Evolutionary conservation across 2,329 filamentous ascomycete genomes (phyloP).

Genomic region (Rachicladosporium sp.): DNA sequence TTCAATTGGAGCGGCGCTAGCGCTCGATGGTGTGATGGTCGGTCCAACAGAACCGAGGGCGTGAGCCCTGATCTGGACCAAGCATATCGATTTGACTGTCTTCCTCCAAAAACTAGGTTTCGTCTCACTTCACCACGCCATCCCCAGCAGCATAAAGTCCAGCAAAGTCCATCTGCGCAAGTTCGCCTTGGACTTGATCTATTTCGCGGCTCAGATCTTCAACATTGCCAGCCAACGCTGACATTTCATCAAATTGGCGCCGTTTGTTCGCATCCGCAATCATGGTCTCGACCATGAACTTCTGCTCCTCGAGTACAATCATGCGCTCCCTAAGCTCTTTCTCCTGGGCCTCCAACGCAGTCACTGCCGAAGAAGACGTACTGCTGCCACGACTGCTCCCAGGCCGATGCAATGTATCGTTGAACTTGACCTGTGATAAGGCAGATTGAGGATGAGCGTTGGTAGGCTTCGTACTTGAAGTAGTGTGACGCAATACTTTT

Average conservation of each 20-base stretch:
- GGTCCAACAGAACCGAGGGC: too few species aligned
- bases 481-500: constrained; percentile 41
- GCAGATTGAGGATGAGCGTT: constrained; percentile 29
- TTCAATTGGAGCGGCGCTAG: too few species aligned
- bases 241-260: constrained; percentile 75
- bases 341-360: constrained; percentile 67
- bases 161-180: constrained; percentile 26
- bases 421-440: constrained; percentile 48
- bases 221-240: constrained; percentile 63
- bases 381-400: constrained; percentile 41
- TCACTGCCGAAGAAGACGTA: constrained; percentile 31
- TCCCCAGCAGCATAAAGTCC: constrained; percentile 19
- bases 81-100: too few species aligned
- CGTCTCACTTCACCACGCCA: constrained; percentile 17
- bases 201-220: constrained; percentile 77
- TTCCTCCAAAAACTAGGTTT: too few species aligned
- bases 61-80: too few species aligned
- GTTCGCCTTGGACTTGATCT: constrained; percentile 29
- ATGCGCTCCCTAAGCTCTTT: constrained; percentile 67
- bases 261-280: constrained; percentile 62
- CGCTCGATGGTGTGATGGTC: too few species aligned
- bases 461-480: constrained; percentile 32
- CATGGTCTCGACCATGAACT: constrained; percentile 81
- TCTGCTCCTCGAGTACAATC: constrained; percentile 81
- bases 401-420: constrained; percentile 33